Evolutionary conservation across 345 rosid genomes (phyloP).

Genomic region (Hirschfeldia incana): DNA sequence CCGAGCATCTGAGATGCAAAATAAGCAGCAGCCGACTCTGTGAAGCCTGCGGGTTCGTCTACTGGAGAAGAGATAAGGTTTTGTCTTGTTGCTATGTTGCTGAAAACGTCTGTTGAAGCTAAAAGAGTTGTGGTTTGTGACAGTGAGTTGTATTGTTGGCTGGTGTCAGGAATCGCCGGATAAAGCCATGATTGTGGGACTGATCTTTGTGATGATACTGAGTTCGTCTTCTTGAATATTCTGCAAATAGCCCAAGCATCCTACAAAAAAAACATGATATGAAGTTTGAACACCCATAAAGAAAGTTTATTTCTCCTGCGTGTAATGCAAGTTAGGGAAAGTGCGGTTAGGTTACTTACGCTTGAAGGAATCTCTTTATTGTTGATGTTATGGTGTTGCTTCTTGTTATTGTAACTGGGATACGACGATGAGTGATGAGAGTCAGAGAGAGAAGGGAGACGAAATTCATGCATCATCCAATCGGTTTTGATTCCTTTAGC

Average conservation of each 20-base stretch:
- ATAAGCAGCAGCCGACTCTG: constrained; percentile 19
- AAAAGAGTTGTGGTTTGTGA: constrained; percentile 24
- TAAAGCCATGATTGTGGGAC: constrained; percentile 55
- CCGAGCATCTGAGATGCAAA: constrained; percentile 37
- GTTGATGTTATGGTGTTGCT: constrained; percentile 22
- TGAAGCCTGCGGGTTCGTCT: constrained; percentile 1
- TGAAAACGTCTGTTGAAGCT: constrained; percentile 23
- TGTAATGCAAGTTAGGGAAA: constrained; percentile 16
- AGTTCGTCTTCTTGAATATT: constrained; percentile 85
- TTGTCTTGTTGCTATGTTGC: constrained; percentile 18
- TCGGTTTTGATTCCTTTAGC: constrained; percentile 93
- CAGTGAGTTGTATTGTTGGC: constrained; percentile 24
- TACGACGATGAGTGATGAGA: constrained; percentile 38
- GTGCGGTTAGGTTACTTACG: constrained; percentile 39
- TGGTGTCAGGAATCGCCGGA: constrained; percentile 8
- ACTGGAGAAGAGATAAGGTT: constrained; percentile 18
- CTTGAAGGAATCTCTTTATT: constrained; percentile 60
- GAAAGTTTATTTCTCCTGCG: background rate
- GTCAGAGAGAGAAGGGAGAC: constrained; percentile 69
- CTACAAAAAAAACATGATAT: constrained; percentile 36
- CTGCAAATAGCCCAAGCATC: constrained; percentile 97
- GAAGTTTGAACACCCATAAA: background rate
- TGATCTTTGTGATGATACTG: constrained; percentile 68
- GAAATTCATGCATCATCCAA: constrained; percentile 99
- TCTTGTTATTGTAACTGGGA: constrained; percentile 23